A percentile compares a stretch with the other conserved stretches of the same genome.
Evolutionary conservation across 768 basidiomycete species (phyloP).

Genomic region (Mycena metata): DNA sequence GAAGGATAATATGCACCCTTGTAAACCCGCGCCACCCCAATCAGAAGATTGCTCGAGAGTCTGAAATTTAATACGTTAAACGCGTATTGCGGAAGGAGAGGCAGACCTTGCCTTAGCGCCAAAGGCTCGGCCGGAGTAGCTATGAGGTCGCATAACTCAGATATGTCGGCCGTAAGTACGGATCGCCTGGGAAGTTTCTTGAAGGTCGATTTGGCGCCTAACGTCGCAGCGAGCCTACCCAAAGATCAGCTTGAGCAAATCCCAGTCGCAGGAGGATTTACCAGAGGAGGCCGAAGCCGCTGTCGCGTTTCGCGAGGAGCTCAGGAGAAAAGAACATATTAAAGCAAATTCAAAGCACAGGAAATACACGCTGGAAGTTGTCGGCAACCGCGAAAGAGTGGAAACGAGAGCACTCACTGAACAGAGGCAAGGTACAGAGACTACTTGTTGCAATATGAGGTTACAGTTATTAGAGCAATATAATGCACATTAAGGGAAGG

Average conservation of each 20-base stretch:
- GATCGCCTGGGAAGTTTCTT: conserved; percentile 87
- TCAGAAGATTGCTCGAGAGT: conserved; percentile 88
- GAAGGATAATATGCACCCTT: conserved; percentile 50
- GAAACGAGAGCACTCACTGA: conserved; percentile 20
- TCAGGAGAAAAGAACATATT: conserved; percentile 93
- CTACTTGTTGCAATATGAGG: background rate
- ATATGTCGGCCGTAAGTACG: conserved; percentile 87
- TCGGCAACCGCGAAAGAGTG: no score
- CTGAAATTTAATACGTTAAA: conserved; percentile 11
- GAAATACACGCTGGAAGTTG: background rate
- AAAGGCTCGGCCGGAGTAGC: conserved; percentile 88
- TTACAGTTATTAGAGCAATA: conserved; percentile 28
- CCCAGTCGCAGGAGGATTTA: conserved; percentile 43
- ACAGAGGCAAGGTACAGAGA: background rate
- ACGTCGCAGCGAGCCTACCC: conserved; percentile 88
- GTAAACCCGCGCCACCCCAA: conserved; percentile 79
- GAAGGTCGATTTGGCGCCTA: conserved; percentile 90
- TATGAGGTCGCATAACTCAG: conserved; percentile 84
- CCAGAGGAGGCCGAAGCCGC: conserved; percentile 93
- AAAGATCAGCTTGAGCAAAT: conserved; percentile 1
- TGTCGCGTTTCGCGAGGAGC: conserved; percentile 83
- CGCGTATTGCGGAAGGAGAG: background rate
- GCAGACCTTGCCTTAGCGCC: conserved; percentile 67
- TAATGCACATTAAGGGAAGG: conserved; percentile 20
- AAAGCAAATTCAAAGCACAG: background rate